Evolutionary conservation across 164 flowering plant species (phyloP), one percentile per base, ranked within the genome.

Genomic region (Berberis thunbergii): DNA sequence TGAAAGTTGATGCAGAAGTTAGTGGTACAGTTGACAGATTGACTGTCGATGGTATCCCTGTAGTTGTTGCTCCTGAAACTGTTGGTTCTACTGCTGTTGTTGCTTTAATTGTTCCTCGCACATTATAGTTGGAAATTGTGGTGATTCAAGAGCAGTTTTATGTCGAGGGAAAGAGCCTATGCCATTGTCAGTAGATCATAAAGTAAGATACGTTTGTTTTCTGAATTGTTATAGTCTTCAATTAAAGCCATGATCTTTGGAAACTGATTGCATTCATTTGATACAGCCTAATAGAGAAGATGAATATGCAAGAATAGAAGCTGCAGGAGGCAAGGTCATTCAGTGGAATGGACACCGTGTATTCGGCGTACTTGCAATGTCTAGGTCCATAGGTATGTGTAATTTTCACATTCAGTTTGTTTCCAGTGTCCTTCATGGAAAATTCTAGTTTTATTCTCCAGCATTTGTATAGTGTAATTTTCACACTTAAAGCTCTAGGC

Each of bases 21-120:
- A 91, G 81, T 62, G 88, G 83, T 7, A 72, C 4, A 59, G 42
- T 49, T 39, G 12, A 12, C 56, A 42, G 42, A 65, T 52, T 46
- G 43, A 48, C 61, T 59, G 57, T 26, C 52, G 80, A 74, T 12
- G 67, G 64, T 53, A 64, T 63, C 43, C 43, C 45, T 26, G 70
- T 76, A 61, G 84, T 86, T 44, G 60, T 84, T 66, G 89, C 78
- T 7, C 90, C 97, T 0, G 97, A 92, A 69, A 92, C 94, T 41
- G 97, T 89, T 54, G 98, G 98, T 41, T 89, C 98, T 55, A 92
- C 98, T 54, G 88, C 97, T 57, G 94, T 88, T 61, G 97, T 86
- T 67, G 89, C 97, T 41, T 46, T 88, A 41, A 62, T 92, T 87
- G 82, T 69, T 79, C 96, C 2, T 85, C 96, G 44, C 97, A 89